Conservation (phyloP, 208 protist species). For the Trichomonas vaginalis region DNA sequence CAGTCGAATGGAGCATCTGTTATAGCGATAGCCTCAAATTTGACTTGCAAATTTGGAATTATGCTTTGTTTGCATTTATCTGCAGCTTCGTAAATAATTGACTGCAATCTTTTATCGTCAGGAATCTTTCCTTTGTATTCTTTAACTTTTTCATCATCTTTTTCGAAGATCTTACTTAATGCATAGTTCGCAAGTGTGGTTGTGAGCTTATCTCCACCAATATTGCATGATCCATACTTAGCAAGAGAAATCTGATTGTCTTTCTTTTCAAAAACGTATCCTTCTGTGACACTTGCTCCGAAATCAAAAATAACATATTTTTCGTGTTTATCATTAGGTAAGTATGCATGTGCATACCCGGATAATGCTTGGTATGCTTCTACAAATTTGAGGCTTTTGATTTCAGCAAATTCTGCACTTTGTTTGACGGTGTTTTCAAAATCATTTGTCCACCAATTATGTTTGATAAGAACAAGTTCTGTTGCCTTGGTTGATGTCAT, state of each 20-base stretch:
- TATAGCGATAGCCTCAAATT: background rate
- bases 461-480: background rate
- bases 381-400: background rate
- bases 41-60: background rate
- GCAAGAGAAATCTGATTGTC: background rate
- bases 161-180: background rate
- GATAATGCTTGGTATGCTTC: background rate
- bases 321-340: background rate
- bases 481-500: background rate
- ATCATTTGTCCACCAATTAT: background rate
- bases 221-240: background rate
- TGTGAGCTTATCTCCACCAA: background rate
- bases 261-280: background rate
- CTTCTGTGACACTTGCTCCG: background rate
- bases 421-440: background rate
- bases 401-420: background rate
- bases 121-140: background rate
- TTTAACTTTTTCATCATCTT: background rate
- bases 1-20: background rate
- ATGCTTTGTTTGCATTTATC: background rate
- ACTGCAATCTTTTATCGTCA: background rate
- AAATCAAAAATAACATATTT: background rate
- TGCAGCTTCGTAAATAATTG: background rate
- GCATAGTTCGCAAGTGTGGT: background rate
- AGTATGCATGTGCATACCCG: background rate